Conservation (phyloP, 371 early-diverging fungal species). For the Modicella reniformis region DNA sequence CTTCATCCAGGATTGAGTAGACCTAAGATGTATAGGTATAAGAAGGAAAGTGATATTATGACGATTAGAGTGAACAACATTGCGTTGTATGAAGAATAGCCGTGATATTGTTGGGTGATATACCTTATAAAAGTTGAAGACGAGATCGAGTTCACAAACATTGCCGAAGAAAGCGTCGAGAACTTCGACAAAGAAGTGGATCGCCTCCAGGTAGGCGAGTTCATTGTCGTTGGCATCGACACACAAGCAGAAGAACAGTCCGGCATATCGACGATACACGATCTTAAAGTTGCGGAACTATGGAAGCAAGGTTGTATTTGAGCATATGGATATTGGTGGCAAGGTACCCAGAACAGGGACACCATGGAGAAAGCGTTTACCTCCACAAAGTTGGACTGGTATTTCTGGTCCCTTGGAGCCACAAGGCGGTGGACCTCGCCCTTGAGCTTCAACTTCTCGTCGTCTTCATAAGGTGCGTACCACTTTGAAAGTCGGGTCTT, state of each 20-base stretch:
- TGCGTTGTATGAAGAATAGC: no score
- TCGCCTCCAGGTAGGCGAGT: slow-evolving; percentile 91
- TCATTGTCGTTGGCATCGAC: slow-evolving; percentile 97
- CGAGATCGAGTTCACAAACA: slow-evolving; percentile 96
- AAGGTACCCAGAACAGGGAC: slow-evolving; percentile 43
- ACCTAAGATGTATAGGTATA: slow-evolving; percentile 77
- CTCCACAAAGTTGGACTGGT: no score
- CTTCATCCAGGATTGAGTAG: slow-evolving; percentile 96
- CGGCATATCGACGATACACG: slow-evolving; percentile 96
- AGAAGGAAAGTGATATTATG: no score
- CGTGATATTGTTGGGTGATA: slow-evolving; percentile 1
- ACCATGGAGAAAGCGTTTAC: no score
- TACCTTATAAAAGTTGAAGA: slow-evolving; percentile 96
- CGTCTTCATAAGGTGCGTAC: slow-evolving; percentile 94
- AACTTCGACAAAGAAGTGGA: slow-evolving; percentile 98
- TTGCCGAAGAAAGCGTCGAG: slow-evolving; percentile 97
- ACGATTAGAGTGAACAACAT: not conserved
- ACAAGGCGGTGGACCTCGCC: slow-evolving; percentile 94
- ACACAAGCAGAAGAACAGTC: slow-evolving; percentile 96
- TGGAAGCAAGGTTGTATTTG: not conserved
- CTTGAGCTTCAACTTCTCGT: slow-evolving; percentile 93
- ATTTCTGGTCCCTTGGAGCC: slow-evolving; percentile 95
- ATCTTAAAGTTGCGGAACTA: slow-evolving; percentile 93
- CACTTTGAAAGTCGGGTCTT: slow-evolving; percentile 96
- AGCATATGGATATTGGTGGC: no score